phyloP scores from a whole-genome alignment of 768 basidiomycete species.

The Lentinula sp. region DNA sequence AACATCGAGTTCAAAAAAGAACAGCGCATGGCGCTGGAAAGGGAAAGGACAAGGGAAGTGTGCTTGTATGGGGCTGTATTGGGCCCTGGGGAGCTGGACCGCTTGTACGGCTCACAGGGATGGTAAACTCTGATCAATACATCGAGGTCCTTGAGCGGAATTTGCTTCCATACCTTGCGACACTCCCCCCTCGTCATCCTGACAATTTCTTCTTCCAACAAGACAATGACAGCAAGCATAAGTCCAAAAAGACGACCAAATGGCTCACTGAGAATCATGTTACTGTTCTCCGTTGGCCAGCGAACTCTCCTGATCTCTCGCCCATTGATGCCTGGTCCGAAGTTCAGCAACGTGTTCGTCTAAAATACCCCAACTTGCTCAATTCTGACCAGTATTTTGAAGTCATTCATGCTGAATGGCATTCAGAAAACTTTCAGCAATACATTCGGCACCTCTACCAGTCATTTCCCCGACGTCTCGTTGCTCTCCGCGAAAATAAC shows the following conservation, averaged over 20 bases:
- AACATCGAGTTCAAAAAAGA: too few relatives aligned
- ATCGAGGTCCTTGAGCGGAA: not conserved
- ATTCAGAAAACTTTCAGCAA: not conserved
- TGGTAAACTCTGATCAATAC: not conserved
- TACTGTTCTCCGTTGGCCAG: constrained; percentile 21
- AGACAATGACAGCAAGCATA: constrained; percentile 33
- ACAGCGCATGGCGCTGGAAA: too few relatives aligned
- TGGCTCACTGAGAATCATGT: constrained; percentile 24
- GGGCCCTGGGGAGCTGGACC: not conserved
- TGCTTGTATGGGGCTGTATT: not conserved
- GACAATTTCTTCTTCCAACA: constrained; percentile 20
- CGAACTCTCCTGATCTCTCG: constrained; percentile 18
- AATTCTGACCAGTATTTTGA: constrained; percentile 11
- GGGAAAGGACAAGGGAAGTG: not conserved
- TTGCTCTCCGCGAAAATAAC: not conserved
- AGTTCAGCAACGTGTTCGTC: constrained; percentile 7
- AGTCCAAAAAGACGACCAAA: constrained; percentile 11
- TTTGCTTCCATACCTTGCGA: not conserved
- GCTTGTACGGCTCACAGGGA: not conserved
- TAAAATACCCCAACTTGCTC: not conserved
- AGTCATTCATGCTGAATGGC: not conserved
- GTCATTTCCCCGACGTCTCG: constrained; percentile 4
- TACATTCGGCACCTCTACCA: not conserved
- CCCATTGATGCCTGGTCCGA: constrained; percentile 18
- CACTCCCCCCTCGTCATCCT: not conserved